Base-by-base conservation (phyloP, 805 yeast genomes). In the Henningerozyma blattae region DNA sequence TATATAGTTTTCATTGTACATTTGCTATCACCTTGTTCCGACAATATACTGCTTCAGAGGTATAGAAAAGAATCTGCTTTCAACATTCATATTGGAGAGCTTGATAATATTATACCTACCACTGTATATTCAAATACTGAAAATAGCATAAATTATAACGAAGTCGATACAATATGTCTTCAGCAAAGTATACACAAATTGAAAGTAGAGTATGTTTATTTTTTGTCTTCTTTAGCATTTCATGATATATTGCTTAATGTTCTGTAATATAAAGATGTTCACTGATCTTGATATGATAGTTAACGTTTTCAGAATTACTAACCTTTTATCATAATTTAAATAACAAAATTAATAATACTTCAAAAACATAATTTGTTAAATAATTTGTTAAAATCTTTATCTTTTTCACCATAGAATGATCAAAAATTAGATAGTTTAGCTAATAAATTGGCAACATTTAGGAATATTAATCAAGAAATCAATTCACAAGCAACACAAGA, bases 401-500 rank as follows among this genome's bases (percentile, higher is more conserved):
- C 7, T 12, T 28, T 28, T 5, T n/a, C n/a, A n/a, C n/a, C 13
- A 10, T 58, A 78, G 65, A 81, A 81, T 56, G 81, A 80, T 49
- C 60, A 61, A 25, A 67, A 77, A 40, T 64, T 80, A 41, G 70
- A 77, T 41, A 69, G 67, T 41, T 63, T 80, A 16, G 82, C 87
- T 2, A 64, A 68, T 33, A 80, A 80, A 50, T 61, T 80, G 26
- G 67, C 83, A 2, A 65, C 76, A 1, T 69, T 80, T 44, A 68
- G 82, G 39, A 63, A 64, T 36, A 72, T 81, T 18, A 79, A 84
- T 34, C 70, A 70, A 41, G 89, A 80, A 38, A 76, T 80, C 25
- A 72, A 77, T 44, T 57, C 61, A 35, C 78, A 75, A 43, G 80
- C 89, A 1, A 62, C 67, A 15, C 75, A 74, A 34, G 76, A 71